Percentiles rank a stretch among this genome's conserved stretches.
phyloP scores from a whole-genome alignment of 2,329 filamentous ascomycete genomes.

The Xylariomycetidae sp. region DNA sequence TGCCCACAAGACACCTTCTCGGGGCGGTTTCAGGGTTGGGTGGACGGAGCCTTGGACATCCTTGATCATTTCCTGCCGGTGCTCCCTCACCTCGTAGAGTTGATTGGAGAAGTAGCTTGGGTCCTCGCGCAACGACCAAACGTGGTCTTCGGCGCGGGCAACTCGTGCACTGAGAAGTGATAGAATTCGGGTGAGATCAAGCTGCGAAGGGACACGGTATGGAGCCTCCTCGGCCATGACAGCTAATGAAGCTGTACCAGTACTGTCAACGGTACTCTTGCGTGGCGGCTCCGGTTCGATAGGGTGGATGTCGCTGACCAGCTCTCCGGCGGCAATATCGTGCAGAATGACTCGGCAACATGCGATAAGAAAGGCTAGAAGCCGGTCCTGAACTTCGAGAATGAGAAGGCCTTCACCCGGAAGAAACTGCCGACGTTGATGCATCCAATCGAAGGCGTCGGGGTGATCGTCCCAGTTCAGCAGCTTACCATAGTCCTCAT shows the following conservation, averaged over 20 bases:
- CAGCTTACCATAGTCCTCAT: slow-evolving; percentile 32
- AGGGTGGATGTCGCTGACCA: slow-evolving; percentile 26
- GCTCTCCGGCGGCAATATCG: slow-evolving; percentile 34
- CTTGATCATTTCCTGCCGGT: slow-evolving; percentile 39
- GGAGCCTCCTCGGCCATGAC: slow-evolving; percentile 44
- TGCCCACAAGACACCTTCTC: slow-evolving; percentile 31
- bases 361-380: slow-evolving; percentile 45
- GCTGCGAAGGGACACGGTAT: slow-evolving; percentile 42
- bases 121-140: slow-evolving; percentile 54
- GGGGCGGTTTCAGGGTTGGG: slow-evolving; percentile 11
- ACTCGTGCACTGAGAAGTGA: slow-evolving; percentile 37
- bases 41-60: slow-evolving; percentile 31
- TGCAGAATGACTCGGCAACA: slow-evolving; percentile 46
- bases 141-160: slow-evolving; percentile 45
- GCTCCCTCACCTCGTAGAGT: slow-evolving; percentile 39
- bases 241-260: slow-evolving; percentile 33
- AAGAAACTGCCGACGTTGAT: slow-evolving; percentile 29
- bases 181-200: slow-evolving; percentile 42
- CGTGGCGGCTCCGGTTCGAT: slow-evolving; percentile 33
- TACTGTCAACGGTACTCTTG: slow-evolving; percentile 23
- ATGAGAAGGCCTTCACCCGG: slow-evolving; percentile 44
- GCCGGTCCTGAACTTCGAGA: slow-evolving; percentile 45
- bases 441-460: slow-evolving; percentile 34
- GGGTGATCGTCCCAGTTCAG: slow-evolving; percentile 27
- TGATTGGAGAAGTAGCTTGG: slow-evolving; percentile 49